A percentile compares a stretch with the other conserved stretches of the same genome.
Evolutionary conservation across 768 basidiomycete species (phyloP).

Genomic region (Podaxis sp.): DNA sequence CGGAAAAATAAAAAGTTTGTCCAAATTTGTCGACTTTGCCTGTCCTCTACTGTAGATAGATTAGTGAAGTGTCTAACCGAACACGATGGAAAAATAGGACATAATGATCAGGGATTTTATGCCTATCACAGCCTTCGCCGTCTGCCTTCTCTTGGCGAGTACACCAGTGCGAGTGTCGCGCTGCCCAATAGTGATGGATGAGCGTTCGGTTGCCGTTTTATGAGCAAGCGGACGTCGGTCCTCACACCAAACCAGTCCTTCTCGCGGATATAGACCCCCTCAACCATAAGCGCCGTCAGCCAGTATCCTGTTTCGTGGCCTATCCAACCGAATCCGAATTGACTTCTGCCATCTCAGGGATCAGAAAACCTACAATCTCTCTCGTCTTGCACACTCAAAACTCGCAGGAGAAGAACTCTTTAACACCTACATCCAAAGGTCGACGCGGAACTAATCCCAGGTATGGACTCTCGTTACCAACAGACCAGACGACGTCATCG

Average conservation of each 20-base stretch:
- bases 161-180: too few relatives aligned
- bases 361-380: conserved; percentile 44
- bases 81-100: too few relatives aligned
- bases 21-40: too few relatives aligned
- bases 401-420: conserved; percentile 56
- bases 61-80: too few relatives aligned
- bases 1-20: too few relatives aligned
- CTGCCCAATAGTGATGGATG: too few relatives aligned
- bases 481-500: conserved; percentile 86
- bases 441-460: conserved; percentile 85
- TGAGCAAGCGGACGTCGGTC: too few relatives aligned
- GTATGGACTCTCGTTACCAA: conserved; percentile 86
- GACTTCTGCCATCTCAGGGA: conserved; percentile 8
- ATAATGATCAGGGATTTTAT: too few relatives aligned
- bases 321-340: conserved; percentile 27
- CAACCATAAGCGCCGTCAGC: conserved; percentile 79
- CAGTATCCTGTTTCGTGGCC: conserved; percentile 78
- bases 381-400: conserved; percentile 52
- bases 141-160: too few relatives aligned
- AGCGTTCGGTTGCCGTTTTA: too few relatives aligned
- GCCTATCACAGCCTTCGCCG: too few relatives aligned
- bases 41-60: too few relatives aligned
- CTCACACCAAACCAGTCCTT: conserved; percentile 65
- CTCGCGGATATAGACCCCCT: conserved; percentile 85
- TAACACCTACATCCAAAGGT: conserved; percentile 92